phyloP scores from a whole-genome alignment of 2,329 filamentous ascomycete species.

The Aspergillus tubingensis region DNA sequence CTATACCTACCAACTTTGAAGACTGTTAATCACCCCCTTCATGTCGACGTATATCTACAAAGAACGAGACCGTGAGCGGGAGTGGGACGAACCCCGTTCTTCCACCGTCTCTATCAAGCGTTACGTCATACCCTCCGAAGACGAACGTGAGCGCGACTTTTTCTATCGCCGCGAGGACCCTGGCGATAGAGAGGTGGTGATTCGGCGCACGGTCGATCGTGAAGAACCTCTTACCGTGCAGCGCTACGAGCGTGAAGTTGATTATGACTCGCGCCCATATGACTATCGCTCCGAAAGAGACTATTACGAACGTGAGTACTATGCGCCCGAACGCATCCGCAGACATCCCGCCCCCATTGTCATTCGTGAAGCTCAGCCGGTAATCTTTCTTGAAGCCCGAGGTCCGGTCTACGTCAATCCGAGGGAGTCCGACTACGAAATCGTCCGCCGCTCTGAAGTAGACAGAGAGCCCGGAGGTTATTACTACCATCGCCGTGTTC shows the following conservation, averaged over 20 bases:
- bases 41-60: slow-evolving; percentile 41
- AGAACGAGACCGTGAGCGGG: slow-evolving; percentile 43
- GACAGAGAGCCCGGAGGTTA: slow-evolving; percentile 59
- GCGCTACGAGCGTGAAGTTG: slow-evolving; percentile 51
- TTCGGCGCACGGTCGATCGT: slow-evolving; percentile 49
- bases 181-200: slow-evolving; percentile 46
- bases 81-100: slow-evolving; percentile 47
- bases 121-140: slow-evolving; percentile 53
- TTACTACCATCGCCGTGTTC: slow-evolving; percentile 60
- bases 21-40: slow-evolving; percentile 12
- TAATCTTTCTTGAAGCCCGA: slow-evolving; percentile 59
- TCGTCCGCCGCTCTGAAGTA: slow-evolving; percentile 60
- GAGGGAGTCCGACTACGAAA: slow-evolving; percentile 60
- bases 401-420: slow-evolving; percentile 51
- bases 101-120: slow-evolving; percentile 55
- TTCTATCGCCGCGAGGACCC: slow-evolving; percentile 35
- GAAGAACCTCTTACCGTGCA: slow-evolving; percentile 44
- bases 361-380: slow-evolving; percentile 55
- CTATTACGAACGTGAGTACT: slow-evolving; percentile 48
- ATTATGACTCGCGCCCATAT: slow-evolving; percentile 49
- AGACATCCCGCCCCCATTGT: slow-evolving; percentile 53
- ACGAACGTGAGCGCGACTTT: slow-evolving; percentile 34
- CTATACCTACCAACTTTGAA: neutral
- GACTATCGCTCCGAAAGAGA: slow-evolving; percentile 48
- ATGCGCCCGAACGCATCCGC: slow-evolving; percentile 48